Conservation (phyloP, 352 stramenopile species). For the Phytophthora vignae region DNA sequence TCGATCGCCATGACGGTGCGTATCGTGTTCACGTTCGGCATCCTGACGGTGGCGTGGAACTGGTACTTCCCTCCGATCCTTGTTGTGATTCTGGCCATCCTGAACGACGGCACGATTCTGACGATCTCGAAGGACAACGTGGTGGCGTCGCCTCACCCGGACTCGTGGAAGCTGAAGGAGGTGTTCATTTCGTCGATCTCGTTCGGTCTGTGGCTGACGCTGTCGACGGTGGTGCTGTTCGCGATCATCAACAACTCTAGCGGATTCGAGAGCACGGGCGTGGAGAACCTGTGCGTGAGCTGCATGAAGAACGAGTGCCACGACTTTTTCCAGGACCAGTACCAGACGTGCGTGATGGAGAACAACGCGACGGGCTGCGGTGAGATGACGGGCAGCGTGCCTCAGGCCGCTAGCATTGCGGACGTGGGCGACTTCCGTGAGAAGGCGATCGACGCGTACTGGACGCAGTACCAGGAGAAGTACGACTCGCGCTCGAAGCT, state of each 20-base stretch:
- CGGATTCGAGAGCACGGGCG: constrained; percentile 57
- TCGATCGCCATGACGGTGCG: constrained; percentile 90
- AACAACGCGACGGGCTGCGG: constrained; percentile 63
- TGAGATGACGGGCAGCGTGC: constrained; percentile 66
- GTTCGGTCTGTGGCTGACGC: constrained; percentile 72
- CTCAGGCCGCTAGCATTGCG: constrained; percentile 39
- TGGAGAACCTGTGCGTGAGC: constrained; percentile 70
- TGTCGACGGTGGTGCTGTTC: constrained; percentile 76
- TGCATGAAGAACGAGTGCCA: constrained; percentile 71
- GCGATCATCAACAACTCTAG: constrained; percentile 64
- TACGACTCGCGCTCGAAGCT: constrained; percentile 58
- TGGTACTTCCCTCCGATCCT: constrained; percentile 90
- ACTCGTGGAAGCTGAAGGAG: constrained; percentile 79
- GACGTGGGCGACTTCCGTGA: constrained; percentile 57
- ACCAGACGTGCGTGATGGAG: constrained; percentile 56
- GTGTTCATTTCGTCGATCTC: constrained; percentile 76
- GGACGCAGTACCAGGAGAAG: constrained; percentile 49
- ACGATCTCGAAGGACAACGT: constrained; percentile 87
- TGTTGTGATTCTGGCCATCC: constrained; percentile 91
- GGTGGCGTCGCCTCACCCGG: constrained; percentile 59
- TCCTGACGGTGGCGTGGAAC: constrained; percentile 88
- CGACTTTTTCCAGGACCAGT: constrained; percentile 62
- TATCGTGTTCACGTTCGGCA: constrained; percentile 90
- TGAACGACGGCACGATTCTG: constrained; percentile 91
- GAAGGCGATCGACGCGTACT: constrained; percentile 52